A percentile compares a stretch with the other conserved stretches of the same genome.
Evolutionary conservation across 2,329 filamentous ascomycete species (phyloP).

Genomic region (Magnaporthales sp.): DNA sequence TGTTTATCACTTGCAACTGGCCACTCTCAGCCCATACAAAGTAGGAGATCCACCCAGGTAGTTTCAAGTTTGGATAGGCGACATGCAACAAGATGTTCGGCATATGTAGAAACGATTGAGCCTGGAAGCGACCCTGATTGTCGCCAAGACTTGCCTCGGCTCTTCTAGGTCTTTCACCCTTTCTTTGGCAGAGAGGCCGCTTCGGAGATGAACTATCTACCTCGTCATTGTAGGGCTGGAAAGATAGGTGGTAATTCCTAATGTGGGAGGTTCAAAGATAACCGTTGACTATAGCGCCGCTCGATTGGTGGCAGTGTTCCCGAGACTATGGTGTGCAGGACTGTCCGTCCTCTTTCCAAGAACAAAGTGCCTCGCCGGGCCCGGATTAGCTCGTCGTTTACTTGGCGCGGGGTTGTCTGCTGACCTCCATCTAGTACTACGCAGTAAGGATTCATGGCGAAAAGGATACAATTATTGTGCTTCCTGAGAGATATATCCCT

Average conservation of each 20-base stretch:
- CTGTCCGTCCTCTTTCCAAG: neutral
- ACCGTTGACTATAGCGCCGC: neutral
- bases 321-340: neutral
- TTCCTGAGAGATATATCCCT: neutral
- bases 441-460: neutral
- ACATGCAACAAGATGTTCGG: neutral
- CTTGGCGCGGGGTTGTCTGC: neutral
- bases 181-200: neutral
- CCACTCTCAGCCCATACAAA: neutral
- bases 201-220: neutral
- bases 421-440: no score
- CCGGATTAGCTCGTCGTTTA: neutral
- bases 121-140: neutral
- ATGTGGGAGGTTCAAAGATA: neutral
- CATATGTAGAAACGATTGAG: neutral
- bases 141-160: neutral
- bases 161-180: neutral
- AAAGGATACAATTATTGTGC: neutral
- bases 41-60: neutral
- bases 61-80: neutral
- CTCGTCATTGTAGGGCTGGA: neutral
- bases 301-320: neutral
- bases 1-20: neutral
- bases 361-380: neutral
- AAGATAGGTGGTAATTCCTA: neutral